Evolutionary conservation across 805 yeast species (phyloP).

Genomic region (Pachysolen tannophilus): DNA sequence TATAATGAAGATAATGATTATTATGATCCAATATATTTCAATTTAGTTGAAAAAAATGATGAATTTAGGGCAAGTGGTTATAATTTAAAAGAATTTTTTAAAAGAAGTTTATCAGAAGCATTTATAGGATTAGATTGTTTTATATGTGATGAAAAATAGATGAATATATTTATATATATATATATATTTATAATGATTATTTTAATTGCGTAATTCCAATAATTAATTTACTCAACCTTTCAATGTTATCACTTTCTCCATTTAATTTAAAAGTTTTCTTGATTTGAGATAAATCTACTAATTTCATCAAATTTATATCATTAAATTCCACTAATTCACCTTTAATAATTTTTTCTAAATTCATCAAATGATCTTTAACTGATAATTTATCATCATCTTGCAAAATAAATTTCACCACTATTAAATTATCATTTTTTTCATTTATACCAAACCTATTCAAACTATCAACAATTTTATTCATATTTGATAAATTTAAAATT

Average conservation of each 20-base stretch:
- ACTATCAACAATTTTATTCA: slow-evolving; percentile 65
- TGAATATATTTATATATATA: neutral
- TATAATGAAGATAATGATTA: slow-evolving; percentile 38
- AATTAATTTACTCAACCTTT: slow-evolving; percentile 15
- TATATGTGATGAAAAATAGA: slow-evolving; percentile 49
- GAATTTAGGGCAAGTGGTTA: slow-evolving; percentile 85
- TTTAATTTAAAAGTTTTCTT: slow-evolving; percentile 20
- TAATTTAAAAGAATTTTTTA: slow-evolving; percentile 58
- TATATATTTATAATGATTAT: neutral
- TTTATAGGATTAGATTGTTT: slow-evolving; percentile 84
- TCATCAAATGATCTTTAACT: slow-evolving; percentile 11
- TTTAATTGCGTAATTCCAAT: slow-evolving; percentile 22
- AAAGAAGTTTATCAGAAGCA: slow-evolving; percentile 78
- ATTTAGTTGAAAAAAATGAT: slow-evolving; percentile 35
- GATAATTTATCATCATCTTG: no score
- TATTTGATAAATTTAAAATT: slow-evolving; percentile 60
- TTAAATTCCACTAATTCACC: slow-evolving; percentile 27
- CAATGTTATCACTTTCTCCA: slow-evolving; percentile 12
- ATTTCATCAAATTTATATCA: slow-evolving; percentile 22
- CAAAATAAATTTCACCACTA: slow-evolving; percentile 43
- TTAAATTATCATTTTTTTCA: slow-evolving; percentile 32
- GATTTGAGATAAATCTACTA: slow-evolving; percentile 24
- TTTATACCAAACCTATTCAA: slow-evolving; percentile 64
- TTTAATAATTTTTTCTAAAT: slow-evolving; percentile 16
- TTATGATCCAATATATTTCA: slow-evolving; percentile 50